Conservation (phyloP, 2,329 filamentous ascomycete genomes). For the Venturia asperata region DNA sequence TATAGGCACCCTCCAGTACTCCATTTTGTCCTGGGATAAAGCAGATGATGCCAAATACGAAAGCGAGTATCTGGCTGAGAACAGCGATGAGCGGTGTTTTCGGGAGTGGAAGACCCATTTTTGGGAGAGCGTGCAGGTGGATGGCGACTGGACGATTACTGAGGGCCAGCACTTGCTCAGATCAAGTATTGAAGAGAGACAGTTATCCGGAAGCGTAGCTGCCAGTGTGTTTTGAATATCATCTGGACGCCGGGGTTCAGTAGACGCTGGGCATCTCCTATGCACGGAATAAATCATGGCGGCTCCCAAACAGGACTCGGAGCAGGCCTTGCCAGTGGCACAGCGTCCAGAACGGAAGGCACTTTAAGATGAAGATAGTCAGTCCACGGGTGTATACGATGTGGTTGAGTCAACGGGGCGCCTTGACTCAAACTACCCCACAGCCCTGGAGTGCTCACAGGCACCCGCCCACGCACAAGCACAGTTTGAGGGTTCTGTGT, state of each 20-base stretch:
- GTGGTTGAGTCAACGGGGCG: no score
- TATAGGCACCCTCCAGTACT: conserved; percentile 10
- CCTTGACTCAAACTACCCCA: neutral
- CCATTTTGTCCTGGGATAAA: conserved; percentile 12
- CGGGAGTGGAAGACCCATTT: conserved; percentile 11
- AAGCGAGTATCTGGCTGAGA: neutral
- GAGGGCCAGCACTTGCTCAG: neutral
- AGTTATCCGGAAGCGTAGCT: neutral
- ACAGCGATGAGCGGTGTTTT: conserved; percentile 11
- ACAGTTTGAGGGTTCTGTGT: no score
- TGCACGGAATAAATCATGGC: neutral
- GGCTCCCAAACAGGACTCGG: neutral
- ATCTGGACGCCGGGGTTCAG: neutral
- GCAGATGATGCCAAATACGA: conserved; percentile 5
- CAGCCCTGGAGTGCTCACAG: neutral
- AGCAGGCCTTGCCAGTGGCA: neutral
- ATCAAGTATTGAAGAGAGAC: neutral
- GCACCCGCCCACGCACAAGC: neutral
- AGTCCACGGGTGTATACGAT: no score
- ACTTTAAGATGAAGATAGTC: neutral
- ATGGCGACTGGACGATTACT: neutral
- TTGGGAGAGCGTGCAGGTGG: neutral
- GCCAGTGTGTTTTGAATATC: neutral
- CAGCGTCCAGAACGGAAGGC: neutral
- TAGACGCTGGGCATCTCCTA: neutral